Conservation (phyloP, 2,329 filamentous ascomycete species). For the Talaromyces sp. region DNA sequence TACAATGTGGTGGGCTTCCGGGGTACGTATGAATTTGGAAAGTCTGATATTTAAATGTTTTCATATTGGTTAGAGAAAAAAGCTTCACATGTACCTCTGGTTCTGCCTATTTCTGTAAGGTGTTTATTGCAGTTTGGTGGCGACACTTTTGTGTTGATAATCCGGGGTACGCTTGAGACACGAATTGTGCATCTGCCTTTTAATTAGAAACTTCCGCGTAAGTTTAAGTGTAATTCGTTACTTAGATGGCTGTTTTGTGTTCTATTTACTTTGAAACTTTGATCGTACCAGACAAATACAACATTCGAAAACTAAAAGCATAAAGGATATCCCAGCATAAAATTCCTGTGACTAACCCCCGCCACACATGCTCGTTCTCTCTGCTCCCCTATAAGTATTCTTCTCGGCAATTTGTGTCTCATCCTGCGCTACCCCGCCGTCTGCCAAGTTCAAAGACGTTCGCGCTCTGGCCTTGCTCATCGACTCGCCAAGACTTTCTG, state of each 20-base stretch:
- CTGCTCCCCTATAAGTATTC: slow-evolving; percentile 25
- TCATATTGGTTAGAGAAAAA: too few species aligned
- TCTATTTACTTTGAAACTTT: background rate
- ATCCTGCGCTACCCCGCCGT: slow-evolving; percentile 9
- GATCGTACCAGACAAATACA: background rate
- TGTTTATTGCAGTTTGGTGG: background rate
- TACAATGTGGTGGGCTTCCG: background rate
- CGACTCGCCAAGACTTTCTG: slow-evolving; percentile 19
- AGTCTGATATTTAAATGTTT: too few species aligned
- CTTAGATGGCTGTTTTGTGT: background rate
- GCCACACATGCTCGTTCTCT: slow-evolving; percentile 23
- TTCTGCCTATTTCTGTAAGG: too few species aligned
- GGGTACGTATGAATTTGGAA: too few species aligned
- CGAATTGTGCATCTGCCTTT: too few species aligned
- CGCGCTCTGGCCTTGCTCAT: slow-evolving; percentile 23
- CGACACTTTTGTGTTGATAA: background rate
- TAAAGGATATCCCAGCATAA: background rate
- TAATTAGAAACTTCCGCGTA: too few species aligned
- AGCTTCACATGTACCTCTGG: too few species aligned
- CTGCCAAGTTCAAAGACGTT: slow-evolving; percentile 21
- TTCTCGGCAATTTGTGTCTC: slow-evolving; percentile 14
- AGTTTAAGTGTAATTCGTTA: too few species aligned
- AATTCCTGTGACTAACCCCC: background rate
- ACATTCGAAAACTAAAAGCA: background rate
- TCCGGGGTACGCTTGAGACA: background rate